Conservation (phyloP, 2,329 filamentous ascomycete species). For the Scedosporium apiospermum region DNA sequence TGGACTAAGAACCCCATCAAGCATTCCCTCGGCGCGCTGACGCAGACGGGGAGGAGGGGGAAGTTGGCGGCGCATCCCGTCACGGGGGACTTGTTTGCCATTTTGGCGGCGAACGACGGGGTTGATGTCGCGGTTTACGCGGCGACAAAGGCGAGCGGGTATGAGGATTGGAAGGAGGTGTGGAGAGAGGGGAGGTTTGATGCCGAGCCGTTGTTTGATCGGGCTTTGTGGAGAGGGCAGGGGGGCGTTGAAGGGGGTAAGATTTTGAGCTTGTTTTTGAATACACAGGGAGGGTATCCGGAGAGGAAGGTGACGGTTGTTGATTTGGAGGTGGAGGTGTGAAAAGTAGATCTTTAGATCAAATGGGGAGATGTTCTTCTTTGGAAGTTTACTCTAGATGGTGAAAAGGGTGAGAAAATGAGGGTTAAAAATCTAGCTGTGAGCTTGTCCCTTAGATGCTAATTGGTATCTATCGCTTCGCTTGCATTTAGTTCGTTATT, state of each 20-base stretch:
- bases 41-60: conserved; percentile 10
- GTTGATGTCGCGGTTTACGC: conserved; percentile 10
- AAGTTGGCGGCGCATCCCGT: conserved; percentile 11
- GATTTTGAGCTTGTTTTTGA: conserved; percentile 9
- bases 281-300: conserved; percentile 6
- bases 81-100: conserved; percentile 11
- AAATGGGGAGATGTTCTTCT: no score
- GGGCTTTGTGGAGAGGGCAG: conserved; percentile 3
- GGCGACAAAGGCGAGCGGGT: conserved; percentile 3
- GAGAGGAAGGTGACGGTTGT: conserved; percentile 7
- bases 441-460: not conserved
- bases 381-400: no score
- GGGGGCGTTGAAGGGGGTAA: conserved; percentile 4
- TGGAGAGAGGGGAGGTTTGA: conserved; percentile 6
- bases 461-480: not conserved
- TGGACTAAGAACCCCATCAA: conserved; percentile 11
- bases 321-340: conserved; percentile 3
- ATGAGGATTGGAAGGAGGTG: conserved; percentile 9
- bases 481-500: not conserved
- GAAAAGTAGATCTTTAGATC: not conserved
- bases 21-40: conserved; percentile 8
- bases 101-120: conserved; percentile 10
- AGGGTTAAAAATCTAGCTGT: no score
- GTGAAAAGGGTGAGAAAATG: no score
- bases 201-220: conserved; percentile 12